Evolutionary conservation across 1,284 basidiomycete genomes (phyloP).

Genomic region (Tylopilus sp.): DNA sequence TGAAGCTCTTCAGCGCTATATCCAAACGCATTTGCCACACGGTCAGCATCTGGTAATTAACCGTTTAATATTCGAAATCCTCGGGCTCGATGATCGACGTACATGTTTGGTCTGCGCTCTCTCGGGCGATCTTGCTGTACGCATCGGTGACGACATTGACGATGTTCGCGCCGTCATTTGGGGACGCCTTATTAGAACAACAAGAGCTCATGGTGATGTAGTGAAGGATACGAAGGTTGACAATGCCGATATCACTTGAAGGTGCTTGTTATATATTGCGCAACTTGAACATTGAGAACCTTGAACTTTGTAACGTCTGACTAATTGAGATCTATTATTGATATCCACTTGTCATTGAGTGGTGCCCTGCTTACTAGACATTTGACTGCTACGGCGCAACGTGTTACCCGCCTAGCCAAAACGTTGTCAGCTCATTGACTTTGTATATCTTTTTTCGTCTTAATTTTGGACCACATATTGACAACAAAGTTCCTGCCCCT

Average conservation of each 20-base stretch:
- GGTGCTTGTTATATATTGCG: too few relatives aligned
- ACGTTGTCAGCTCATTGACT: too few relatives aligned
- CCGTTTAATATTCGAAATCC: not conserved
- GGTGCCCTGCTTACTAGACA: too few relatives aligned
- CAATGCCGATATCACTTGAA: not conserved
- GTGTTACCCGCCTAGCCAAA: too few relatives aligned
- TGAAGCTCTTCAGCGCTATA: conserved; percentile 55
- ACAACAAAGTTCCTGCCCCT: not conserved
- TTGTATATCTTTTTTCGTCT: too few relatives aligned
- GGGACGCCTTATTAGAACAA: not conserved
- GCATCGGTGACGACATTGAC: conserved; percentile 31
- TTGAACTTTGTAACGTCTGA: not conserved
- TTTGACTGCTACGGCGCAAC: too few relatives aligned
- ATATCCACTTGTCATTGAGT: too few relatives aligned
- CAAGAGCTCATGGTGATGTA: conserved; percentile 17
- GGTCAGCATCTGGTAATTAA: conserved; percentile 26
- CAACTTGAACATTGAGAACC: too few relatives aligned
- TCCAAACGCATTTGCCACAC: conserved; percentile 56
- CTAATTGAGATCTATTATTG: not conserved
- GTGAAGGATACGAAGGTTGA: not conserved
- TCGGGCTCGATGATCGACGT: conserved; percentile 7
- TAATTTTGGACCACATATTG: too few relatives aligned
- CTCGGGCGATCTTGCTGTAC: conserved; percentile 29
- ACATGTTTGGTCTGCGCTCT: conserved; percentile 28
- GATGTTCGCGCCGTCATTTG: conserved; percentile 16